Evolutionary conservation across 1,284 basidiomycete species (phyloP).

Genomic region (Tilletia setariae): DNA sequence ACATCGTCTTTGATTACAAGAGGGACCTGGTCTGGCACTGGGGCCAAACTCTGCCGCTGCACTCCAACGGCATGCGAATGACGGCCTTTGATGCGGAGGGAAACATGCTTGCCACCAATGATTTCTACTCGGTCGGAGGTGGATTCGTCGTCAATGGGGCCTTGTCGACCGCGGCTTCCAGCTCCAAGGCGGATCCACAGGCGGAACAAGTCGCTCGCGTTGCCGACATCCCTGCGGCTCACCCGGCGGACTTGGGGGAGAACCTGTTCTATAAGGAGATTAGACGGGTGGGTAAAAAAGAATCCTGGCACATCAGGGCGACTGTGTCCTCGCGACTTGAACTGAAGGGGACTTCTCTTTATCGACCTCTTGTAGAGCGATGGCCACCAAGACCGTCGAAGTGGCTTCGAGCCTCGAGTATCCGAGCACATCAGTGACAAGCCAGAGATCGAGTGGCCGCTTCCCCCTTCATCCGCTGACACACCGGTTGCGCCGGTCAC

Average conservation of each 20-base stretch:
- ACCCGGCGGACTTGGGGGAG: slow-evolving; percentile 68
- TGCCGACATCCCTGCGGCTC: not conserved
- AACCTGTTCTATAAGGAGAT: slow-evolving; percentile 95
- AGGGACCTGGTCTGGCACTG: slow-evolving; percentile 87
- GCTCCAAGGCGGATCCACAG: not conserved
- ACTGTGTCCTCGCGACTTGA: too few relatives aligned
- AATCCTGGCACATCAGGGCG: too few relatives aligned
- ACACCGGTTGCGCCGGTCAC: too few relatives aligned
- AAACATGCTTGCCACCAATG: slow-evolving; percentile 85
- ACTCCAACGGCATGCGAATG: slow-evolving; percentile 75
- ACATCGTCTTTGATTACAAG: slow-evolving; percentile 77
- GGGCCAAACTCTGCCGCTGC: slow-evolving; percentile 60
- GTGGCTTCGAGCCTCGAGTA: not conserved
- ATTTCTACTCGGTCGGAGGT: slow-evolving; percentile 67
- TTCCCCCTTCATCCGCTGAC: not conserved
- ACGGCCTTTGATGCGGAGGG: slow-evolving; percentile 77
- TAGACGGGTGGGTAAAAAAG: slow-evolving; percentile 63
- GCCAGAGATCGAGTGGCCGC: too few relatives aligned
- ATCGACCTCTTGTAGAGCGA: slow-evolving; percentile 2
- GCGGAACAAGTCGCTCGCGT: not conserved
- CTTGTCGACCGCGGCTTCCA: slow-evolving; percentile 30
- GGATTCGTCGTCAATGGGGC: slow-evolving; percentile 51
- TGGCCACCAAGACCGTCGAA: not conserved
- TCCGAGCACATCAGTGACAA: too few relatives aligned
- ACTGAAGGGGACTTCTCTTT: too few relatives aligned